These are phyloP conservation scores for Sphaerobolus stellatus DNA, from an alignment of 1,284 basidiomycete species.

Conservation along the genomic window DNA sequence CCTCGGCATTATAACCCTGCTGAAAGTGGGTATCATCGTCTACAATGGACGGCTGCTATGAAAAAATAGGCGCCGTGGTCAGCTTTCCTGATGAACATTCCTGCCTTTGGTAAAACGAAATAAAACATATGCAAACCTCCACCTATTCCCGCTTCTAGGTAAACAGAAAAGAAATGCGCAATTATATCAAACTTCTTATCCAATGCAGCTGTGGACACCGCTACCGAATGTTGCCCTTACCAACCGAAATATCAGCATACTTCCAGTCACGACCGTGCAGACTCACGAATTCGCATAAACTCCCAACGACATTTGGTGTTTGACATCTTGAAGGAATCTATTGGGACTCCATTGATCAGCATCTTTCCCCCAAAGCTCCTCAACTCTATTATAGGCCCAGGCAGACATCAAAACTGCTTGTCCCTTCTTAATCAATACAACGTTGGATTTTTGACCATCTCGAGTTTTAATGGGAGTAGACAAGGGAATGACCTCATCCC, in stretches of 20 bases:
- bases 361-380: constrained; percentile 51
- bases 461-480: constrained; percentile 39
- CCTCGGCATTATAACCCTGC: too few species aligned
- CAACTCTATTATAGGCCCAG: constrained; percentile 44
- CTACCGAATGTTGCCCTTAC: constrained; percentile 48
- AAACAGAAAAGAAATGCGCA: background rate
- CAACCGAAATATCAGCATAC: background rate
- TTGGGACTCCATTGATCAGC: constrained; percentile 53
- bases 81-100: too few species aligned
- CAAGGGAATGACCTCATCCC: constrained; percentile 55
- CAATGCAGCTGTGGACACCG: constrained; percentile 42
- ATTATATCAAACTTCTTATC: background rate
- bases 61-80: too few species aligned
- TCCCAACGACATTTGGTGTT: constrained; percentile 43
- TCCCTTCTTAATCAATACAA: constrained; percentile 38
- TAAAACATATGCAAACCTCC: constrained; percentile 52
- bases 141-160: constrained; percentile 29
- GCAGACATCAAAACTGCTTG: constrained; percentile 38
- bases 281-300: constrained; percentile 52
- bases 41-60: too few species aligned
- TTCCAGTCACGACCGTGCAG: background rate
- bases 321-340: constrained; percentile 46
- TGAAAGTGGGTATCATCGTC: too few species aligned
- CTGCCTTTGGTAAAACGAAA: too few species aligned
- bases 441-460: constrained; percentile 34